These are phyloP conservation scores for Viridothelium virens DNA, from an alignment of 495 filamentous ascomycete genomes.

Conservation along the genomic window DNA sequence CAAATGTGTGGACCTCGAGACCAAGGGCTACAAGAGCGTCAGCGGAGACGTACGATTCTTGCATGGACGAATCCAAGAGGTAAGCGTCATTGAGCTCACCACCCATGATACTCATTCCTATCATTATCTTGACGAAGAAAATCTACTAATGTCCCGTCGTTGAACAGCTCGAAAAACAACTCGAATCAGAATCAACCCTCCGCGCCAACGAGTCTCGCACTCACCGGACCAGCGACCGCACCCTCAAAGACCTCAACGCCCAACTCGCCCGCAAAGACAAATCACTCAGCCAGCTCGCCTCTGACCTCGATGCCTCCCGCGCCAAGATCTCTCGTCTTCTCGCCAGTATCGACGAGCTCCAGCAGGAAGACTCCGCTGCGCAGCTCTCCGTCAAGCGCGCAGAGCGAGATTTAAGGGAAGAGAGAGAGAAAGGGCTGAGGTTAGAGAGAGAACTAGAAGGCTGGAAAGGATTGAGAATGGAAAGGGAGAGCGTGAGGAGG, in stretches of 20 bases:
- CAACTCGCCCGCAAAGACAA: conserved; percentile 93
- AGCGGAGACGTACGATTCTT: conserved; percentile 94
- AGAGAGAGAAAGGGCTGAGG: conserved; percentile 72
- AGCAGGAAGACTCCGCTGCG: conserved; percentile 70
- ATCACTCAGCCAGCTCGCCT: conserved; percentile 63
- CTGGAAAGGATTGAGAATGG: conserved; percentile 67
- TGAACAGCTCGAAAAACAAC: conserved; percentile 74
- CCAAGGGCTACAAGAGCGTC: conserved; percentile 87
- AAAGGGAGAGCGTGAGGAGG: conserved; percentile 37
- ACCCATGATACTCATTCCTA: conserved; percentile 21
- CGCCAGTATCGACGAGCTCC: conserved; percentile 84
- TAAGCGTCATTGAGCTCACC: conserved; percentile 39
- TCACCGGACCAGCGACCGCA: conserved; percentile 87
- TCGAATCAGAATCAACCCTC: conserved; percentile 75
- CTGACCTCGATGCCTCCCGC: conserved; percentile 72
- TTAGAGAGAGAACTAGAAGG: conserved; percentile 83
- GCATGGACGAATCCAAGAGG: conserved; percentile 91
- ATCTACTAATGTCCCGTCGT: conserved; percentile 21
- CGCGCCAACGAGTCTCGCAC: conserved; percentile 73
- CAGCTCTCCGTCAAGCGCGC: conserved; percentile 73
- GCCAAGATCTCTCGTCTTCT: conserved; percentile 87
- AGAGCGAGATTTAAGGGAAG: conserved; percentile 83
- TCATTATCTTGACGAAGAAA: conserved; percentile 21
- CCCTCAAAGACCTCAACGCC: conserved; percentile 82
- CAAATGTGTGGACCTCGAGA: conserved; percentile 84